Evolutionary conservation across 2,329 filamentous ascomycete species (phyloP).

Genomic region (Akanthomyces uredinophilus): DNA sequence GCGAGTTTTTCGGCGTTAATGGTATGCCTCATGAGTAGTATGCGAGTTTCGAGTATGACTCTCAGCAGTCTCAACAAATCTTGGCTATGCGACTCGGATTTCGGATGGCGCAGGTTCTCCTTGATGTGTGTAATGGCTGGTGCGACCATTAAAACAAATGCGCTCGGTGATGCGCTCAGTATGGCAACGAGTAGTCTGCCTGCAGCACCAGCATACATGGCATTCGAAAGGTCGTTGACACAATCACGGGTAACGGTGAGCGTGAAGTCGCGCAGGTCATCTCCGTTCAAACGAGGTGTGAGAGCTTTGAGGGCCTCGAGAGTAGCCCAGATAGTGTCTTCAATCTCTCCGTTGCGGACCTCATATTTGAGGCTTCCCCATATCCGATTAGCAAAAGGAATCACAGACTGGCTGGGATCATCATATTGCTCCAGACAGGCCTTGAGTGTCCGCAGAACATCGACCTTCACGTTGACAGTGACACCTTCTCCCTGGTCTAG

Average conservation of each 20-base stretch:
- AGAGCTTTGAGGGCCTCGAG: slow-evolving; percentile 49
- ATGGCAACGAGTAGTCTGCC: slow-evolving; percentile 49
- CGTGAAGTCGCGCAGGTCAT: slow-evolving; percentile 41
- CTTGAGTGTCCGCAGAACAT: slow-evolving; percentile 51
- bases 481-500: slow-evolving; percentile 55
- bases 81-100: slow-evolving; percentile 45
- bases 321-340: slow-evolving; percentile 52
- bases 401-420: slow-evolving; percentile 40
- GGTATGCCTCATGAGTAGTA: slow-evolving; percentile 31
- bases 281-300: slow-evolving; percentile 39
- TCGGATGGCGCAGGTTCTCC: slow-evolving; percentile 45
- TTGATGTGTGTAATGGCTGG: slow-evolving; percentile 45
- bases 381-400: slow-evolving; percentile 45
- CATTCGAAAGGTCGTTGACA: slow-evolving; percentile 47
- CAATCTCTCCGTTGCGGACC: slow-evolving; percentile 55
- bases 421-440: slow-evolving; percentile 48
- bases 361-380: slow-evolving; percentile 60
- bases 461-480: slow-evolving; percentile 54
- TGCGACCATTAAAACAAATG: slow-evolving; percentile 44
- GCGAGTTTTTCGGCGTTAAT: slow-evolving; percentile 32
- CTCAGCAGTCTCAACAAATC: slow-evolving; percentile 48
- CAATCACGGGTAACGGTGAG: slow-evolving; percentile 48
- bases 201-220: slow-evolving; percentile 47
- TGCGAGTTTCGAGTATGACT: slow-evolving; percentile 44
- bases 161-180: slow-evolving; percentile 40